phyloP scores from a whole-genome alignment of 176 grass and related monocot genomes.

The Carex pumila region DNA sequence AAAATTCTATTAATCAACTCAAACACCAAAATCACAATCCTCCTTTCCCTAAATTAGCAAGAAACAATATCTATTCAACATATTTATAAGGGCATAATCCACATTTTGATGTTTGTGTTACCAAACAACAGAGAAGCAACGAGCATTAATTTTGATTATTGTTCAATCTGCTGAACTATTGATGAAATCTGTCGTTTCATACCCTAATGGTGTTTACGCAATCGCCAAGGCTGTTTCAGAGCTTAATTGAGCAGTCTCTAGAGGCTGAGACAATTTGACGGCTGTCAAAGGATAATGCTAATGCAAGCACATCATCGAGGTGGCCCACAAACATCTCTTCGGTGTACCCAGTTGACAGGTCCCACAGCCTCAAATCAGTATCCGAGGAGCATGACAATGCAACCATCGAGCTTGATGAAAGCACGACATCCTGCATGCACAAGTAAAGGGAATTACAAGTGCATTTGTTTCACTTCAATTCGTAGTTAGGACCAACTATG shows the following conservation, averaged over 20 bases:
- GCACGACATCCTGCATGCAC: constrained; percentile 51
- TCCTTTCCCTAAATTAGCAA: not conserved
- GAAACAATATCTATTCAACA: too few species aligned
- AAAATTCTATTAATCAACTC: not conserved
- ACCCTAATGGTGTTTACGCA: constrained; percentile 88
- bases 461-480: not conserved
- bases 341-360: constrained; percentile 49
- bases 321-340: constrained; percentile 64
- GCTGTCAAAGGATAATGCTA: constrained; percentile 82
- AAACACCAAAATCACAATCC: not conserved
- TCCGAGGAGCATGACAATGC: constrained; percentile 81
- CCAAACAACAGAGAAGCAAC: not conserved
- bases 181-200: not conserved
- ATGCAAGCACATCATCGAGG: constrained; percentile 75
- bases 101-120: not conserved
- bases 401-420: constrained; percentile 72
- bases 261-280: constrained; percentile 83
- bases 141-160: not conserved
- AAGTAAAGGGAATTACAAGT: not conserved
- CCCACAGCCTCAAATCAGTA: constrained; percentile 76
- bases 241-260: constrained; percentile 79
- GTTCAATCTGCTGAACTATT: not conserved
- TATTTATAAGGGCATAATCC: not conserved
- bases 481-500: not conserved
- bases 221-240: constrained; percentile 88